Conservation (phyloP, 805 yeast genomes). For the Metschnikowia kunwiensis region DNA sequence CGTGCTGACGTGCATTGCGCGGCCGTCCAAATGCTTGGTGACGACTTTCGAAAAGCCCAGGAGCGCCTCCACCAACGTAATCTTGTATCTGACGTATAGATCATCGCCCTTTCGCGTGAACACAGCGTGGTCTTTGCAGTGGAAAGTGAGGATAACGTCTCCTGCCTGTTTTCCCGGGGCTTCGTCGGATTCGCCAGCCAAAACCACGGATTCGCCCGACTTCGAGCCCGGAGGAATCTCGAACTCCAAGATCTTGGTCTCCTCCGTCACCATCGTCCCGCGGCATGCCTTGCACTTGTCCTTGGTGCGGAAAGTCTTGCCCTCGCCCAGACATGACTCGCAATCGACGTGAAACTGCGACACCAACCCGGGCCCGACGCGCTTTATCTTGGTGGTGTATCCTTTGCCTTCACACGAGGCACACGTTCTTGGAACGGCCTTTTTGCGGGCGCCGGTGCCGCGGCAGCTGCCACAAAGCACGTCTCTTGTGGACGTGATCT, state of each 20-base stretch:
- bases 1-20: constrained; percentile 60
- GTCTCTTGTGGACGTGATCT: constrained; percentile 68
- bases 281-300: constrained; percentile 76
- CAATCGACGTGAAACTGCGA: constrained; percentile 62
- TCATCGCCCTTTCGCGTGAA: constrained; percentile 64
- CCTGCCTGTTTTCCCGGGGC: constrained; percentile 72
- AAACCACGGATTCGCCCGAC: constrained; percentile 55
- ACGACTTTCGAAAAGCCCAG: constrained; percentile 72
- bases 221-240: constrained; percentile 70
- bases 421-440: constrained; percentile 58
- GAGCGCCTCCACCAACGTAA: constrained; percentile 78
- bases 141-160: constrained; percentile 64
- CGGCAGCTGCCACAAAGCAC: constrained; percentile 68
- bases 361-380: constrained; percentile 75
- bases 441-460: constrained; percentile 71
- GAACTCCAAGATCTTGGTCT: constrained; percentile 72
- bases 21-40: constrained; percentile 73
- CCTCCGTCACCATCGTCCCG: constrained; percentile 61
- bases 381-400: constrained; percentile 50
- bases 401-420: constrained; percentile 74
- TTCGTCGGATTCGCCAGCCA: constrained; percentile 75
- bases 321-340: constrained; percentile 66
- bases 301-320: constrained; percentile 55
- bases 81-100: constrained; percentile 53
- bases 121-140: constrained; percentile 44